phyloP scores from a whole-genome alignment of 148 eudicot species.

The Spergularia marina region DNA sequence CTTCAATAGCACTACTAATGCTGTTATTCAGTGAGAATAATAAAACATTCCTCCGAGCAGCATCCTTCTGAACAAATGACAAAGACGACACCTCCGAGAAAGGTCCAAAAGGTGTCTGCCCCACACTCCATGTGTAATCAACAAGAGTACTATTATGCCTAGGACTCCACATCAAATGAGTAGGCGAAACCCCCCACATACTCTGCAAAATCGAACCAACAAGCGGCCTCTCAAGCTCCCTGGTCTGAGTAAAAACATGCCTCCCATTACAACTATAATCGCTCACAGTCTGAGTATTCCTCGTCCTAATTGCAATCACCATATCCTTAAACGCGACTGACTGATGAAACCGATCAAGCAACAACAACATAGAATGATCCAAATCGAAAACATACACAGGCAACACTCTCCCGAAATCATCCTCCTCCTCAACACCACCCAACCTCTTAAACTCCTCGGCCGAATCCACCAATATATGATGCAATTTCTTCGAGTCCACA shows the following conservation, averaged over 20 bases:
- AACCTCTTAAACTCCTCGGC: conserved; percentile 71
- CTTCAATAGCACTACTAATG: conserved; percentile 71
- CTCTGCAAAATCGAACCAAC: conserved; percentile 93
- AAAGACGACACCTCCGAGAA: conserved; percentile 80
- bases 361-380: conserved; percentile 50
- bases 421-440: conserved; percentile 69
- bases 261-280: conserved; percentile 92
- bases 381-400: conserved; percentile 91
- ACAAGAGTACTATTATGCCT: conserved; percentile 71
- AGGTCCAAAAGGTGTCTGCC: conserved; percentile 96
- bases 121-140: conserved; percentile 96
- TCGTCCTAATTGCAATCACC: conserved; percentile 92
- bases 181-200: conserved; percentile 99
- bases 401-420: conserved; percentile 67
- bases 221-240: conserved; percentile 91
- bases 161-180: conserved; percentile 86
- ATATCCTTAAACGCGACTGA: conserved; percentile 91
- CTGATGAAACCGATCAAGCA: conserved; percentile 96
- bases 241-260: conserved; percentile 83
- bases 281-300: conserved; percentile 85
- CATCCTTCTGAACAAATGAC: conserved; percentile 95
- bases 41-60: conserved; percentile 81
- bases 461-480: conserved; percentile 57
- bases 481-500: conserved; percentile 80
- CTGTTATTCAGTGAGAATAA: conserved; percentile 77